Percentiles rank a stretch among this genome's conserved stretches.
phyloP scores from a whole-genome alignment of 768 basidiomycete genomes.

The Ephemerocybe angulata region DNA sequence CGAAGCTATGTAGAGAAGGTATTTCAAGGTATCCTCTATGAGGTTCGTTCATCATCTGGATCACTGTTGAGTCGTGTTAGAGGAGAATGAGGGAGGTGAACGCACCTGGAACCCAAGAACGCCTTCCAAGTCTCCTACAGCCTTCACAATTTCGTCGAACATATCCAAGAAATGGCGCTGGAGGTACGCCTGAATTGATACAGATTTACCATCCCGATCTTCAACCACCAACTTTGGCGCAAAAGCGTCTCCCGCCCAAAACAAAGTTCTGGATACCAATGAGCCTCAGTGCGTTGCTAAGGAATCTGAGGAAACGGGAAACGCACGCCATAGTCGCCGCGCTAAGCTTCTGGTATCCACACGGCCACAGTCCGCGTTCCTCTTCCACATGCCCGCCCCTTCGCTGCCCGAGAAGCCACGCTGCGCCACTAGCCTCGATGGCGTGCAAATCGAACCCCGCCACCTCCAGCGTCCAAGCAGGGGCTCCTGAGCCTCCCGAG shows the following conservation, averaged over 20 bases:
- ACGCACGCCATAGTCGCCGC: constrained; percentile 89
- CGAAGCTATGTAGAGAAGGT: constrained; percentile 76
- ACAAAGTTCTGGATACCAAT: constrained; percentile 61
- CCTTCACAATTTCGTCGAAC: constrained; percentile 63
- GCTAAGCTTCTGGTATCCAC: constrained; percentile 91
- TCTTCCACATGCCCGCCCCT: constrained; percentile 72
- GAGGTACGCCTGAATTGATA: constrained; percentile 76
- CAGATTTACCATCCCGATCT: constrained; percentile 41
- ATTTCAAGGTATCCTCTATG: constrained; percentile 90
- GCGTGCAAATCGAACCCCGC: constrained; percentile 82
- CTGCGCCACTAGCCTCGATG: constrained; percentile 80
- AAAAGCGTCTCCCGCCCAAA: constrained; percentile 90
- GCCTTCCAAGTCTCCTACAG: constrained; percentile 69
- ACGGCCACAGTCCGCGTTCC: constrained; percentile 88
- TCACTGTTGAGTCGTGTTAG: not conserved
- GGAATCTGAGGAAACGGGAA: not conserved
- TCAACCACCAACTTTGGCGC: constrained; percentile 67
- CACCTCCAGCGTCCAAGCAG: constrained; percentile 88
- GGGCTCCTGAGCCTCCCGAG: constrained; percentile 92
- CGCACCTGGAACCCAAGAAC: constrained; percentile 88
- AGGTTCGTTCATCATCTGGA: constrained; percentile 89
- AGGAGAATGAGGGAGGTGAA: not conserved
- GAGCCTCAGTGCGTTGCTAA: constrained; percentile 2
- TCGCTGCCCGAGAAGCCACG: constrained; percentile 79
- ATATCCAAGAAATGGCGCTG: constrained; percentile 79